Base-by-base conservation (phyloP, 2,329 filamentous ascomycete genomes). In the Colletotrichum acutatum region DNA sequence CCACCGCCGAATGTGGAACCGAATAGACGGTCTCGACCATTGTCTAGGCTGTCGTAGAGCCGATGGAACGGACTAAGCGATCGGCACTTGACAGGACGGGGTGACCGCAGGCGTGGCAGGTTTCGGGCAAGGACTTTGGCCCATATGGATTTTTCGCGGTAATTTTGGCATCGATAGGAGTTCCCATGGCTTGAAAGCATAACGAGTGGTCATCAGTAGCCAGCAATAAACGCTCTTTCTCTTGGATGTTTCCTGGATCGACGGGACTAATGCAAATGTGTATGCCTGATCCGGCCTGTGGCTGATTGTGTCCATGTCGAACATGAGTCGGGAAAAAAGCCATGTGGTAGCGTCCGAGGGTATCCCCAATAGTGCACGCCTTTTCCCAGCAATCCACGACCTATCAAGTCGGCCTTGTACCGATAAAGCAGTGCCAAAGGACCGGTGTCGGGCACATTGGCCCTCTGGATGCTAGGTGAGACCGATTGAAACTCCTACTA, bases 121-220 rank as follows among this genome's bases (percentile, higher is more conserved):
- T 16, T 5, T 63, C 53, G 32, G 54, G 30, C 14, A 26, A n/a
- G 22, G 11, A 30, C 30, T 57, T 37, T n/a, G 19, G 53, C 16
- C 42, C 28, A 16, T 14, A 59, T 53, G 8, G 9, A 59, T 54
- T 57, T 52, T 49, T 42, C 28, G 22, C 26, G 11, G 19, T n/a
- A 54, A 34, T 34, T 34, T 46, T 46, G 52, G 53, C 58, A 53
- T 26, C 1, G 22, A 30, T 42, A 12, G 22, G 49, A 12, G 22
- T 28, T 14, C 30, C 28, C 6, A 28, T 16, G 19, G 28, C n/a
- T 49, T 22, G 34, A 37, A 6, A 5, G 22, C 49, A 59, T 46
- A 19, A 60, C 14, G 37, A 34, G 19, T 64, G 53, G 59, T 72
- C 5, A 69, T 72, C 26, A 57, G 52, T 49, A 69, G 49, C 46